Evolutionary conservation across 169 alveolate species (phyloP).

Genomic region (Plasmodium gaboni): DNA sequence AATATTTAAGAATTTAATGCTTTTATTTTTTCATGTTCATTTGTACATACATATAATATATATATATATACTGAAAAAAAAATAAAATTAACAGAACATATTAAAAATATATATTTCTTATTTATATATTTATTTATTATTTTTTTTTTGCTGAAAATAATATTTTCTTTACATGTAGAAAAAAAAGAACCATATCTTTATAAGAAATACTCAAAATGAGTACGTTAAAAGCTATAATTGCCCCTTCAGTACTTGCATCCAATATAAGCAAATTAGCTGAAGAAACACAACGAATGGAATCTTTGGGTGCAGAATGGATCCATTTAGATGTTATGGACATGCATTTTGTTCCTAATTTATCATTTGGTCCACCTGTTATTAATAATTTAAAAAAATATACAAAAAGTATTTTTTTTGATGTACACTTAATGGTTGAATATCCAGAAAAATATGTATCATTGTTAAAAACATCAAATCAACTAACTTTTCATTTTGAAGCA

Average conservation of each 20-base stretch:
- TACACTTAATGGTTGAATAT: constrained; percentile 89
- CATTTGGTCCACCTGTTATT: constrained; percentile 90
- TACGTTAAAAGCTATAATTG: constrained; percentile 71
- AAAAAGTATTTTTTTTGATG: constrained; percentile 87
- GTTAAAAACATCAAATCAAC: constrained; percentile 86
- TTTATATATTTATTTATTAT: too few species aligned
- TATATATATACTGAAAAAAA: too few species aligned
- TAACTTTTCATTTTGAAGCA: constrained; percentile 91
- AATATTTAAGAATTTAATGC: too few species aligned
- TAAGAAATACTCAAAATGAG: constrained; percentile 17
- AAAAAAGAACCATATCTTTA: too few species aligned
- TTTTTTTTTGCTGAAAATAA: too few species aligned
- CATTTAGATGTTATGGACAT: constrained; percentile 81
- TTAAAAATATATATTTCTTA: too few species aligned
- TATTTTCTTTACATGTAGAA: too few species aligned
- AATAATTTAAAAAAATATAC: constrained; percentile 80
- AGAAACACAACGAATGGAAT: constrained; percentile 80
- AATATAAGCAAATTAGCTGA: constrained; percentile 82
- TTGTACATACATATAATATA: too few species aligned
- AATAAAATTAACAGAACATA: too few species aligned
- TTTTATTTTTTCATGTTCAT: too few species aligned
- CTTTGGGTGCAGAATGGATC: constrained; percentile 86
- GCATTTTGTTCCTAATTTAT: constrained; percentile 91
- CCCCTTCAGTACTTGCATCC: constrained; percentile 87
- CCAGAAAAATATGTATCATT: constrained; percentile 89